Evolutionary conservation across 192 early-diverging fungal genomes (phyloP).

Genomic region (Podila clonocystis): DNA sequence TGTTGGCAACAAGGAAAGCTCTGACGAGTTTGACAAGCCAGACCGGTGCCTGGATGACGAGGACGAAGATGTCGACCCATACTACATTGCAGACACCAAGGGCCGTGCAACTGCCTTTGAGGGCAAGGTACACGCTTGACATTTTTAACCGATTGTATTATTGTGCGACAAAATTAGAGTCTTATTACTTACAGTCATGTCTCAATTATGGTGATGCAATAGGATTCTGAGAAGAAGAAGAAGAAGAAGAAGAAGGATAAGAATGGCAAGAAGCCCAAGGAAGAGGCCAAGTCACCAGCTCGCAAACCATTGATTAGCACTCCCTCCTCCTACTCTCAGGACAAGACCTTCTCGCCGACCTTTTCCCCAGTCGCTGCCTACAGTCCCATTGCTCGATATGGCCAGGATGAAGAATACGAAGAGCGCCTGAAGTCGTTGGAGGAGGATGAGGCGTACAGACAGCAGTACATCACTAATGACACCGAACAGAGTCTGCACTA

Average conservation of each 20-base stretch:
- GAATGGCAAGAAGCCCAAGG: neutral
- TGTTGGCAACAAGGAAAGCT: conserved; percentile 7
- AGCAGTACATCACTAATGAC: no score
- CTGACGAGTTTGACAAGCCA: conserved; percentile 7
- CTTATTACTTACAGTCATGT: neutral
- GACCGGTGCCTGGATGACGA: conserved; percentile 27
- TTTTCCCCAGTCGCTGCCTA: neutral
- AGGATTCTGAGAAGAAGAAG: neutral
- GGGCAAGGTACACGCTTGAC: conserved; percentile 15
- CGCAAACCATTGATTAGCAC: neutral
- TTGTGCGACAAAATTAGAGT: no score
- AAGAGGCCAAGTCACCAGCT: neutral
- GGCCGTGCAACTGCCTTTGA: conserved; percentile 31
- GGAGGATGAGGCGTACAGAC: neutral
- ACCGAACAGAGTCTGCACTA: no score
- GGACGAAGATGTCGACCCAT: conserved; percentile 48
- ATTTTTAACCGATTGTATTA: neutral
- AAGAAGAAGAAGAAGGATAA: neutral
- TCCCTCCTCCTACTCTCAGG: conserved; percentile 23
- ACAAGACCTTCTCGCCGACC: conserved; percentile 15
- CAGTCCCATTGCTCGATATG: neutral
- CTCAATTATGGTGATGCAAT: no score
- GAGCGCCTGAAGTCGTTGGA: neutral
- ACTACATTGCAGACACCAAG: conserved; percentile 44
- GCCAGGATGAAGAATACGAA: neutral